Base-by-base conservation (phyloP, 805 yeast species). In the Ogataea nonfermentans region DNA sequence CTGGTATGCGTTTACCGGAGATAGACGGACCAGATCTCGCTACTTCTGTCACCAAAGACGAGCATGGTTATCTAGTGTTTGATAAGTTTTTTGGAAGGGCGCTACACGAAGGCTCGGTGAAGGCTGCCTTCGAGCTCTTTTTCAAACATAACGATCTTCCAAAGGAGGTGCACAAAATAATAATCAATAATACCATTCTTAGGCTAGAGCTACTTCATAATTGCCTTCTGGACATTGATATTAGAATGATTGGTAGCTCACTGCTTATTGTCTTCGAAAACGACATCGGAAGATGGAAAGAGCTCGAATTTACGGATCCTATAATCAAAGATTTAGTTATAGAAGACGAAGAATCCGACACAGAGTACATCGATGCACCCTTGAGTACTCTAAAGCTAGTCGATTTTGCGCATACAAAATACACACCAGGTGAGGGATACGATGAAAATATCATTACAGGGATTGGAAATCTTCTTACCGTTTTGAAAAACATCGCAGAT, bases 401-500 rank as follows among this genome's bases (percentile, higher is more conserved):
- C 6, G 99, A 93, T 61, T 89, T 93, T 67, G 97, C 97, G 1
- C 98, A 93, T 58, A 76, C 96, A 0, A 74, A 66, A 45, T 63
- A 74, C 43, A 70, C 73, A 0, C 79, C 80, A 0, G 85, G 83
- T 0, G 42, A 71, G 41, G 88, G 89, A 0, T 74, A 74, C 13
- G 97, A 89, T 59, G 84, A 77, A 32, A 84, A 85, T 54, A 64
- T 81, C 2, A 57, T 88, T 2, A 65, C 62, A 10, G 98, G 97
- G 0, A 65, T 90, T 1, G 82, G 80, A 49, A 80, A 74, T 47
- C 59, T 89, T 35, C 63, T 84, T 5, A 48, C 43, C 0, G 54
- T 71, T 1, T 62, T 82, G 29, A 70, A 71, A 32, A 22, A 40
- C 13, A 10, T 56, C 32, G 44, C 37, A 20, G 13, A 16, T 31